Evolutionary conservation across 2,329 filamentous ascomycete genomes (phyloP), one percentile per base, ranked within the genome.

Genomic region (Scedosporium dehoogii): DNA sequence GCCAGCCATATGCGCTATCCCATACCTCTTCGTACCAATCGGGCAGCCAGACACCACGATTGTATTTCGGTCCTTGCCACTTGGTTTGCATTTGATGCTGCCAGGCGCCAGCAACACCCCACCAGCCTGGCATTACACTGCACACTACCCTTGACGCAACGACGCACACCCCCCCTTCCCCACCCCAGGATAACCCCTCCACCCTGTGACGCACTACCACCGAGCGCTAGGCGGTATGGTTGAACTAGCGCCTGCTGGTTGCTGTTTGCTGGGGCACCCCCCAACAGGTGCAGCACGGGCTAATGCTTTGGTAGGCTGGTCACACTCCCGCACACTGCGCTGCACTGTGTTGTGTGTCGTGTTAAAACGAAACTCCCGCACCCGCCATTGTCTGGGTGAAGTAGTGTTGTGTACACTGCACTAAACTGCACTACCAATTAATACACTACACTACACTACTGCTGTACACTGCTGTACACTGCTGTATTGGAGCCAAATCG

Each of bases 361-460:
- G 48, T 53, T 53, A 53, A 53, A 53, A 53, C 48, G 48, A 53
- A 53, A 53, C 48, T 53, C 48, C 29, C 48, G 48, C 48, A 53
- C 48, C 48, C 48, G 48, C 29, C 29, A 33, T 33, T 6, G 48
- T 53, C 18, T 25, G 48, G 44, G 12, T 16, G 48, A 18, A 16
- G 29, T 33, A 33, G 29, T 33, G 29, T 6, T 33, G 9, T 33
- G 29, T 33, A 10, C 29, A 33, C 29, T 33, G 29, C 29, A 33
- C 29, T 33, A 33, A 33, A 33, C 27, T 29, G 27, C 27, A 29
- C 27, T 29, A 29, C 27, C 4, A 6, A 29, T 6, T 29, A 29
- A 29, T 29, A 29, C 27, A 29, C 27, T 29, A 29, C 4, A 6
- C 29, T 33, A 10, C 29, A 33, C 29, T 33, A 33, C 29, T 33